Base-by-base conservation (phyloP, 768 basidiomycete genomes). In the Clitopilus hobsonii region DNA sequence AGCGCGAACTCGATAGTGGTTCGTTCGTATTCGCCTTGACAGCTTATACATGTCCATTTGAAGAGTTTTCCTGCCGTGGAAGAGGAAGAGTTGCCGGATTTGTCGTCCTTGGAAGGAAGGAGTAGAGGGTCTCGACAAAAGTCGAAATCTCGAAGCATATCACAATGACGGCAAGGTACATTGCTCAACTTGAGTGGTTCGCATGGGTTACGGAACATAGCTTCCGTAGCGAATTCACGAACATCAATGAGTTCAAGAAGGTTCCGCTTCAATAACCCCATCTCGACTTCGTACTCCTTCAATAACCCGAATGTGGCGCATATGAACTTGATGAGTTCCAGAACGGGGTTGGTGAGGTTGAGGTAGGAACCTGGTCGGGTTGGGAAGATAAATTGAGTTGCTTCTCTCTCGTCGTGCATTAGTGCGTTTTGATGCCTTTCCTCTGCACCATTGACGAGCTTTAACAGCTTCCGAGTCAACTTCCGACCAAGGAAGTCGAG, bases 81-180 rank as follows among this genome's bases (percentile, higher is more conserved):
- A n/a, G n/a, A n/a, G n/a, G n/a, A n/a, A n/a, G n/a, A n/a, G 62
- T 77, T 71, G 59, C 74, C 74, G 8, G 91, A n/a, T n/a, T n/a
- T n/a, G n/a, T n/a, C n/a, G n/a, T n/a, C n/a, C n/a, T n/a, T n/a
- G n/a, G n/a, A n/a, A n/a, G n/a, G n/a, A n/a, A n/a, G n/a, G n/a
- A 97, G 77, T 56, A 93, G 89, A 10, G 85, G 79, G 70, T 98
- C 96, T 14, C 96, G 84, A 67, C 96, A 98, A 64, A 99, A 90
- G 69, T 99, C 97, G 63, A 99, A 91, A 67, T 96, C 94, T 2
- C 89, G 83, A 56, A 94, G 78, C 13, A 76, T 71, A 67, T 94
- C 94, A 71, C 91, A 98, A 63, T 86, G 82, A 38, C 82, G 84
- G 67, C 96, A 98, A 26, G 95, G 90, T 30, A 98, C 88, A 66